These are phyloP conservation scores for Neurospora intermedia DNA, from an alignment of 495 filamentous ascomycete species.

Conservation along the genomic window DNA sequence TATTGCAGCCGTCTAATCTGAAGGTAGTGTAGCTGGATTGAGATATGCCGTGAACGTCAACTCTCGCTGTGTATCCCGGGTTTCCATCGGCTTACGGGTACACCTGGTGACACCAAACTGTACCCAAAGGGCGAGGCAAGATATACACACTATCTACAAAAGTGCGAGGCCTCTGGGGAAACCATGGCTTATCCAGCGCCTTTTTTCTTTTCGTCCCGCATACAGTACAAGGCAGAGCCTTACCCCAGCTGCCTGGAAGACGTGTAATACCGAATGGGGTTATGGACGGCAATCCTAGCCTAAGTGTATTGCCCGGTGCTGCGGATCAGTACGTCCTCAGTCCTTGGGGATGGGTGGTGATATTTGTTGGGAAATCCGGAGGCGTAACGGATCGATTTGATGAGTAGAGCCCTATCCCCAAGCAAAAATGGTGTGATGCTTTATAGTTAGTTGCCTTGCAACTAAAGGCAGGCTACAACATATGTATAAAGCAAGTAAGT, in stretches of 20 bases:
- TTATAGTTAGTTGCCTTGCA: not conserved
- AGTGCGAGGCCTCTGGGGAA: not conserved
- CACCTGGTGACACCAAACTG: not conserved
- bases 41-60: not conserved
- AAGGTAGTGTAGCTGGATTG: not conserved
- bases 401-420: not conserved
- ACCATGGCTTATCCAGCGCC: not conserved
- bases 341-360: not conserved
- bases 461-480: not conserved
- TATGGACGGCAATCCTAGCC: not conserved
- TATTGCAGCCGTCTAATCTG: not conserved
- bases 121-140: not conserved
- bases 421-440: not conserved
- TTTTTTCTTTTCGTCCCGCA: not conserved
- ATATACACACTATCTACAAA: not conserved
- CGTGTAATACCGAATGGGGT: not conserved
- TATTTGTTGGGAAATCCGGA: not conserved
- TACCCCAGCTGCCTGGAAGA: not conserved
- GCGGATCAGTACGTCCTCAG: not conserved
- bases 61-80: not conserved
- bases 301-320: not conserved
- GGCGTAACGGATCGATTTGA: not conserved
- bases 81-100: not conserved
- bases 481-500: not conserved
- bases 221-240: not conserved